Percentiles rank a stretch among this genome's conserved stretches.
phyloP scores from a whole-genome alignment of 1,139 yeast species.

The Diutina siamensis region DNA sequence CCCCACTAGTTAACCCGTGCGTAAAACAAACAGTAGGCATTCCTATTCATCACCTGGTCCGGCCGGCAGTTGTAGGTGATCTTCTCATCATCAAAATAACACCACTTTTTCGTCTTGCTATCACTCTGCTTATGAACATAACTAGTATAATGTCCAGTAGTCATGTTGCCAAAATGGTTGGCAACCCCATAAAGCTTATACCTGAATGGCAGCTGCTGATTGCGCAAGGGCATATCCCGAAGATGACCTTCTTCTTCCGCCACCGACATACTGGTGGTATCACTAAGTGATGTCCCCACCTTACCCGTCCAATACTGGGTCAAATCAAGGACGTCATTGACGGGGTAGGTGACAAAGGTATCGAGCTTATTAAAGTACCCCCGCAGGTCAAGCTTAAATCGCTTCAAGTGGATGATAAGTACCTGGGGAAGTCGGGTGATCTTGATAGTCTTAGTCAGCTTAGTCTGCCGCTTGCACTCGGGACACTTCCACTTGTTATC shows the following conservation, averaged over 20 bases:
- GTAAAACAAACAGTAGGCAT: conserved; percentile 72
- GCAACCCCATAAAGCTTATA: conserved; percentile 78
- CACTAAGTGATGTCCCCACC: conserved; percentile 1
- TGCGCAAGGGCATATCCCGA: conserved; percentile 50
- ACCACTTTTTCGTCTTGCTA: conserved; percentile 42
- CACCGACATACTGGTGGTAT: conserved; percentile 15
- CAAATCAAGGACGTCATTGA: conserved; percentile 44
- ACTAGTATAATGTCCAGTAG: conserved; percentile 90
- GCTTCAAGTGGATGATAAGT: conserved; percentile 64
- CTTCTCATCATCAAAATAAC: conserved; percentile 64
- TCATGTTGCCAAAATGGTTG: conserved; percentile 71
- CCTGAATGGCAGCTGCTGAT: conserved; percentile 69
- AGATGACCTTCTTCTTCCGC: conserved; percentile 34
- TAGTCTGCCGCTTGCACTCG: conserved; percentile 54
- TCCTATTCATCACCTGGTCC: conserved; percentile 39
- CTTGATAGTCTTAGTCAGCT: conserved; percentile 55
- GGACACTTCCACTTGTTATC: conserved; percentile 91
- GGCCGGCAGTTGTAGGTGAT: conserved; percentile 32
- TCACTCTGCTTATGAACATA: conserved; percentile 52
- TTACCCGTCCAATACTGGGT: conserved; percentile 53
- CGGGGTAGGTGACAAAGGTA: conserved; percentile 51
- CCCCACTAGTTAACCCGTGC: conserved; percentile 17
- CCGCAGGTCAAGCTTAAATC: conserved; percentile 47
- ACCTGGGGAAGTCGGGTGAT: conserved; percentile 67
- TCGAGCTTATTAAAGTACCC: conserved; percentile 48